A percentile compares a stretch with the other conserved stretches of the same genome.
These are phyloP conservation scores for Trametes cinnabarina DNA, from an alignment of 768 basidiomycete species.

Conservation along the genomic window DNA sequence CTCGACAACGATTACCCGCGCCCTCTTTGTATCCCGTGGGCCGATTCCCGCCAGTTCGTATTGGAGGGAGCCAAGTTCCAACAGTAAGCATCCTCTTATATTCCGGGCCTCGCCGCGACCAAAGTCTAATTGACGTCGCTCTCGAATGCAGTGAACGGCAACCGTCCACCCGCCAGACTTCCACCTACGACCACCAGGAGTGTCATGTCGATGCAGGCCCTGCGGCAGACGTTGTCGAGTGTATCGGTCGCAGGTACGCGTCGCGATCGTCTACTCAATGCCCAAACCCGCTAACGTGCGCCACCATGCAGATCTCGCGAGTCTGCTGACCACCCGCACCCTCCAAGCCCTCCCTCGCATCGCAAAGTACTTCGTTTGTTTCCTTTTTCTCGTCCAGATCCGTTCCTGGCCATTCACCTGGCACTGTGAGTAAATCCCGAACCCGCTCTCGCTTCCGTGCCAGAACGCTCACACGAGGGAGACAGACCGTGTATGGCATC, in stretches of 20 bases:
- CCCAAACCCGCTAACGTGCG: too few relatives aligned
- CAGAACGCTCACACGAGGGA: background rate
- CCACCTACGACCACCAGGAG: background rate
- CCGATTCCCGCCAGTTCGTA: too few relatives aligned
- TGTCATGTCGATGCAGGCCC: background rate
- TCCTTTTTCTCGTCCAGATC: slow-evolving; percentile 56
- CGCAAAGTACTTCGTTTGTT: slow-evolving; percentile 42
- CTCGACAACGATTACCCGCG: too few relatives aligned
- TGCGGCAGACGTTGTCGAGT: slow-evolving; percentile 4
- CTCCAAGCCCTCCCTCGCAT: slow-evolving; percentile 6
- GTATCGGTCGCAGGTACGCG: slow-evolving; percentile 9
- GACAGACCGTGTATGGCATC: slow-evolving; percentile 54
- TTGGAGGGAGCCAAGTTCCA: too few relatives aligned
- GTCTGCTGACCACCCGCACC: slow-evolving; percentile 13
- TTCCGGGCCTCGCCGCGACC: background rate
- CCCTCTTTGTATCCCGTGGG: too few relatives aligned
- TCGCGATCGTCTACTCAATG: too few relatives aligned
- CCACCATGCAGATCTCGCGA: slow-evolving; percentile 8
- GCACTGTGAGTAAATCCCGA: slow-evolving; percentile 59
- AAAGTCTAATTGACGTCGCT: background rate
- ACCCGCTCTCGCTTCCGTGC: background rate
- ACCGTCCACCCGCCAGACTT: background rate
- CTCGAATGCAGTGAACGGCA: background rate
- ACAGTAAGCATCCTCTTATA: slow-evolving; percentile 3
- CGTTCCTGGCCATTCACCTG: slow-evolving; percentile 65